Evolutionary conservation across 2,329 filamentous ascomycete genomes (phyloP), one percentile per base, ranked within the genome.

Genomic region (Colletotrichum tofieldiae): DNA sequence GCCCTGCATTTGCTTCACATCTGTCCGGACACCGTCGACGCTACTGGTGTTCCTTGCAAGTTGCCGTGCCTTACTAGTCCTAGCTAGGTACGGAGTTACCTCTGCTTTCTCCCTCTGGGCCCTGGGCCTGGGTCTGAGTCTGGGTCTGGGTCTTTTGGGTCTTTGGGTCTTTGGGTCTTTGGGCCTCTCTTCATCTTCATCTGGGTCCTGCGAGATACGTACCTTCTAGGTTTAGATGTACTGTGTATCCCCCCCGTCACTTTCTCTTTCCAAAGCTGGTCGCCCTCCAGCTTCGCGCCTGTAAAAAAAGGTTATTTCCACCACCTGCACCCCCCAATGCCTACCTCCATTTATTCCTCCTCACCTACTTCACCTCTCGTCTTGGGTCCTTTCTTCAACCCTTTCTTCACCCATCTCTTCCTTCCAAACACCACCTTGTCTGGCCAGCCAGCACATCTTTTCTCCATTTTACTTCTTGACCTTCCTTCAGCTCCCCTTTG

Each of bases 241-340:
- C 60, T 52, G 26, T 14, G 29, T 62, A 62, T 32, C 37, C 29
- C 51, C 55, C 56, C 45, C 49, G 47, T 63, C 60, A 76, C 78
- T 76, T 74, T 75, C 73, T 75, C 75, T 71, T 62, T 75, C 75
- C 76, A 73, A 68, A 80, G 79, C 77, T 81, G 80, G 80, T 78
- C 79, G 79, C 75, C 81, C 78, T 77, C 79, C 80, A 81, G 79
- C 79, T 82, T 81, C 37, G 75, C 76, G 78, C 78, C 78, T 81
- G 78, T 77, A 81, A 62, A 62, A 67, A 71, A 82, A 82, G 80
- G 80, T 82, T 81, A 78, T 78, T 82, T 78, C 75, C 76, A 75
- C 78, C 76, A 75, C 68, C 65, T 65, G 59, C 75, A 75, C 73
- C 67, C 72, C 58, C 74, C 70, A 67, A 73, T 54, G 60, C 47